These are phyloP conservation scores for Hanseniaspora mollemarum DNA, from an alignment of 805 yeast genomes.

Conservation along the genomic window DNA sequence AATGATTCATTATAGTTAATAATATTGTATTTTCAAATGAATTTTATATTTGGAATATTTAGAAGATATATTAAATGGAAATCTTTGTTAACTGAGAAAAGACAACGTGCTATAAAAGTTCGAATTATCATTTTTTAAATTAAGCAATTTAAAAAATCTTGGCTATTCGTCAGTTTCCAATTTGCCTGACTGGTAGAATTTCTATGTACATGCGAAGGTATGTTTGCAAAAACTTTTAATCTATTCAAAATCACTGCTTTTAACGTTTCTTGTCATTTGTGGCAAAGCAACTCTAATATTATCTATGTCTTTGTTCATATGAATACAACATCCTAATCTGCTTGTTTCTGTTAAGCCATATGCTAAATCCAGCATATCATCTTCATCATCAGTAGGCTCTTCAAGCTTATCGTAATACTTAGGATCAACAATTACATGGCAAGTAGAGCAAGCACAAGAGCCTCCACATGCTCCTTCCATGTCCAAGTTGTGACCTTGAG, in stretches of 20 bases:
- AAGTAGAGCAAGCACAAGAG: conserved; percentile 96
- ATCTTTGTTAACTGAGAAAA: too few species aligned
- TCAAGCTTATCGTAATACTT: conserved; percentile 82
- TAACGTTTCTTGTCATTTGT: conserved; percentile 91
- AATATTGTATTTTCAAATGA: background rate
- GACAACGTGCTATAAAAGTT: too few species aligned
- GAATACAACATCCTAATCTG: conserved; percentile 86
- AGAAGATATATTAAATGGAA: background rate
- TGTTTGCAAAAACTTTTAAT: too few species aligned
- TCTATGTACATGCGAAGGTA: background rate
- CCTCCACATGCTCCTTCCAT: conserved; percentile 99
- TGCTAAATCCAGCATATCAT: conserved; percentile 95
- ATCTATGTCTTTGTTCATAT: conserved; percentile 79
- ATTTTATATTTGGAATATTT: background rate
- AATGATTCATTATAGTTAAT: background rate
- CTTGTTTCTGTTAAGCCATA: conserved; percentile 96
- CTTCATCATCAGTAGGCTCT: conserved; percentile 95
- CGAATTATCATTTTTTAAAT: too few species aligned
- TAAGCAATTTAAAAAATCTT: too few species aligned
- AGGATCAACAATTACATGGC: conserved; percentile 94
- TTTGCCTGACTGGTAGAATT: background rate
- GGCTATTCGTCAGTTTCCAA: background rate
- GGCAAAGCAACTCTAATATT: conserved; percentile 93
- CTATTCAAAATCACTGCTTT: conserved; percentile 60
- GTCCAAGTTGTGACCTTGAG: conserved; percentile 84